A percentile compares a stretch with the other conserved stretches of the same genome.
Evolutionary conservation across 2,329 filamentous ascomycete species (phyloP).

Genomic region (Bipolaris bicolor): DNA sequence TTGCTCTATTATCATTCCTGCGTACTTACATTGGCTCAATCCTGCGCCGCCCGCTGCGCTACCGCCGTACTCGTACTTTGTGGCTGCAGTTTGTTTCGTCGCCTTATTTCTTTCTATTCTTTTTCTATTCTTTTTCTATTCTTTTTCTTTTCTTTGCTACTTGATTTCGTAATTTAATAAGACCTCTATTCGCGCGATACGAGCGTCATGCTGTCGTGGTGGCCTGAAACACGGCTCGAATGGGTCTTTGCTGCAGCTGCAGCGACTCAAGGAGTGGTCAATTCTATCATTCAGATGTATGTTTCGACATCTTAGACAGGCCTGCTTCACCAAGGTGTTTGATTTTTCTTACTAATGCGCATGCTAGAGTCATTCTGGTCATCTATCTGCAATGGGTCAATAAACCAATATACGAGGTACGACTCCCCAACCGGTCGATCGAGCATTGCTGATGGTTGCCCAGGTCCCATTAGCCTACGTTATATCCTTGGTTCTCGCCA

Average conservation of each 20-base stretch:
- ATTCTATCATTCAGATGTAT: slow-evolving; percentile 24
- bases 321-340: background rate
- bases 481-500: slow-evolving; percentile 21
- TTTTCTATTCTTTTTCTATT: no score
- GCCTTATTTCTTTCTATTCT: no score
- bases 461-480: slow-evolving; percentile 26
- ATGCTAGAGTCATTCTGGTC: slow-evolving; percentile 19
- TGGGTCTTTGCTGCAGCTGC: slow-evolving; percentile 24
- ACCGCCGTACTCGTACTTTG: background rate
- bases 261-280: slow-evolving; percentile 19
- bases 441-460: background rate
- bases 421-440: background rate
- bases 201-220: slow-evolving; percentile 4
- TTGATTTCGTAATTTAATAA: background rate
- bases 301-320: background rate
- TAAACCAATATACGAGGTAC: slow-evolving; percentile 17
- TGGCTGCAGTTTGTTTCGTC: background rate
- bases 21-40: background rate
- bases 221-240: slow-evolving; percentile 18
- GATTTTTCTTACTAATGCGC: slow-evolving; percentile 3
- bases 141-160: background rate
- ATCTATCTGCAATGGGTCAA: slow-evolving; percentile 28
- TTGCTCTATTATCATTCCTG: background rate
- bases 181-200: background rate
- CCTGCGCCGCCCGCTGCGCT: background rate